Base-by-base conservation (phyloP, 768 basidiomycete genomes). In the Suillus variegatus region DNA sequence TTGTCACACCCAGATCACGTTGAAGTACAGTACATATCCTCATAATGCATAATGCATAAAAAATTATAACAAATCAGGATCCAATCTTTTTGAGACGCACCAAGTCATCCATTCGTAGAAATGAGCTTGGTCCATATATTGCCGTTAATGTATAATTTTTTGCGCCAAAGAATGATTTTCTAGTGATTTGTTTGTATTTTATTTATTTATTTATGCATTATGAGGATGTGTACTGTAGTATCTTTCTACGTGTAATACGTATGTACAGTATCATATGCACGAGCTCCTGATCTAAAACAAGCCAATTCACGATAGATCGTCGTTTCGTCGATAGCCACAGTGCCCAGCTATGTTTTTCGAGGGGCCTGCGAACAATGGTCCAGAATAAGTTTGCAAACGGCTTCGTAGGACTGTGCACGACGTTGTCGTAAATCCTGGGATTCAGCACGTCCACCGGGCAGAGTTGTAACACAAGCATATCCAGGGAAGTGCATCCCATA, bases 391-490 rank as follows among this genome's bases (percentile, higher is more conserved):
- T 28, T 43, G 25, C 58, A 60, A 8, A 60, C 12, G 18, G 43
- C 58, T 43, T 43, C 58, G 12, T 60, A 43, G 41, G 58, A 60
- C 16, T 41, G 57, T 41, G 25, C 40, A 18, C 40, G 56, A 14
- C 38, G 22, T 32, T 63, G 70, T 35, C 35, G 61, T 40, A 60
- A 13, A 51, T 74, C 64, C 9, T 44, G 61, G 25, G 44, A n/a
- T 7, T n/a, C 58, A 28, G 20, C 47, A 38, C 4, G 18, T 2
- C 62, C 65, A 28, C 18, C 57, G 16, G 66, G 55, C 16, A 74
- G 43, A 28, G 75, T 70, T 5, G 77, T 75, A 57, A 81, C 68
- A 65, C 82, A 82, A 7, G 78, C 81, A 35, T 78, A 74, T 4
- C 72, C 77, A 38, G 72, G 69, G 28, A 80, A 73, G 32, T 68